Percentiles rank a stretch among this genome's conserved stretches.
These are phyloP conservation scores for Debaryomyces sp. DNA, from an alignment of 1,139 yeast genomes.

Conservation along the genomic window DNA sequence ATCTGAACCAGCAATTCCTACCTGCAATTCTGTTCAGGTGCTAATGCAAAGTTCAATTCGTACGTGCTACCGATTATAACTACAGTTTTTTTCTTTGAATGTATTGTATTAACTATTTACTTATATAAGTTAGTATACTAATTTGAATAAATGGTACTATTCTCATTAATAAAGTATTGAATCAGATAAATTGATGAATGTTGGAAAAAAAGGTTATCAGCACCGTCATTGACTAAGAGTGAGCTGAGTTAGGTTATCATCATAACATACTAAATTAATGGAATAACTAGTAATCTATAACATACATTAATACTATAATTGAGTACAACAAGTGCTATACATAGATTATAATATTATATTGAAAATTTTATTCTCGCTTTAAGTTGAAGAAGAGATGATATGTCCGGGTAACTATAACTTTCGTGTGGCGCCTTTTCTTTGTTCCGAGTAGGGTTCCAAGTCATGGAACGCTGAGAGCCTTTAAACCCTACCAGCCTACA, in stretches of 20 bases:
- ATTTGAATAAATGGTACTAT: background rate
- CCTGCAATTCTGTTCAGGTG: background rate
- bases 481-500: background rate
- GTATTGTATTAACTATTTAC: background rate
- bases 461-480: no score
- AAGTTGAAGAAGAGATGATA: background rate
- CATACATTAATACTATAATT: background rate
- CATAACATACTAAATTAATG: conserved; percentile 26
- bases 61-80: background rate
- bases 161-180: conserved; percentile 1
- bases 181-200: conserved; percentile 44
- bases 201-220: conserved; percentile 52
- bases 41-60: background rate
- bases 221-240: conserved; percentile 53
- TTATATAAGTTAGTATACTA: conserved; percentile 7
- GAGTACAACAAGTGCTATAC: no score
- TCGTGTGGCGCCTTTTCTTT: background rate
- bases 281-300: background rate
- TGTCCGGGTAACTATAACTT: background rate
- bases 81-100: background rate
- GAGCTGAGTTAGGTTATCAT: conserved; percentile 59
- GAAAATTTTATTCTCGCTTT: background rate
- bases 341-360: background rate
- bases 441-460: background rate
- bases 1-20: background rate